Percentiles rank a stretch among this genome's conserved stretches.
These are phyloP conservation scores for Flaveria bidentis DNA, from an alignment of 129 eudicot species.

Conservation along the genomic window DNA sequence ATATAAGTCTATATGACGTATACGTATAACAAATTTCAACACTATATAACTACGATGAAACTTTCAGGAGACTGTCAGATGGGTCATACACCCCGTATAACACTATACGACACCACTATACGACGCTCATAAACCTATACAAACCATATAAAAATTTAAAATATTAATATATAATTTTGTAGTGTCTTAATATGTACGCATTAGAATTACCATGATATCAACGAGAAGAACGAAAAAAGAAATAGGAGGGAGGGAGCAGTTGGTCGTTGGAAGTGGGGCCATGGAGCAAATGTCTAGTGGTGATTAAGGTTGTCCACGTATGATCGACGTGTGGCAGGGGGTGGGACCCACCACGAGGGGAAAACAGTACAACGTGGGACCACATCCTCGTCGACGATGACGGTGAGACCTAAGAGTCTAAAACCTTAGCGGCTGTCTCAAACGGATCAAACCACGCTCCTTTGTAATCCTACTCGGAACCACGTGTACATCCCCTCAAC, in stretches of 20 bases:
- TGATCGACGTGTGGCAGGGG: conserved; percentile 27
- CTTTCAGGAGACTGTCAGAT: too few species aligned
- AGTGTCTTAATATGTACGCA: too few species aligned
- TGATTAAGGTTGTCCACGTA: conserved; percentile 24
- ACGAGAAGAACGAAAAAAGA: neutral
- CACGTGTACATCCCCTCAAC: conserved; percentile 27
- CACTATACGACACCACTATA: too few species aligned
- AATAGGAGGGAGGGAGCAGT: conserved; percentile 18
- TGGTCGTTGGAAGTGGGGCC: conserved; percentile 35
- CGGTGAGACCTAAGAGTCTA: conserved; percentile 28
- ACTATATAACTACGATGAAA: too few species aligned
- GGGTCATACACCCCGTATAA: too few species aligned
- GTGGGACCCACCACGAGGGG: conserved; percentile 31
- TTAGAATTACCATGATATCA: too few species aligned
- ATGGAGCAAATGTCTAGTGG: neutral
- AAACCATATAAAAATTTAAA: too few species aligned
- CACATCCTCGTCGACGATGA: conserved; percentile 41
- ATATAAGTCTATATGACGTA: too few species aligned
- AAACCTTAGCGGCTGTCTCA: neutral
- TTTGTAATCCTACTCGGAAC: conserved; percentile 30
- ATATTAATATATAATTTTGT: too few species aligned
- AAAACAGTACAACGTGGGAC: conserved; percentile 8
- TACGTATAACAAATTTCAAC: too few species aligned
- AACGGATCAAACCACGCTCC: conserved; percentile 7
- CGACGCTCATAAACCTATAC: too few species aligned